These are phyloP conservation scores for Eimeria brunetti DNA, from an alignment of 169 alveolate genomes.

Conservation along the genomic window DNA sequence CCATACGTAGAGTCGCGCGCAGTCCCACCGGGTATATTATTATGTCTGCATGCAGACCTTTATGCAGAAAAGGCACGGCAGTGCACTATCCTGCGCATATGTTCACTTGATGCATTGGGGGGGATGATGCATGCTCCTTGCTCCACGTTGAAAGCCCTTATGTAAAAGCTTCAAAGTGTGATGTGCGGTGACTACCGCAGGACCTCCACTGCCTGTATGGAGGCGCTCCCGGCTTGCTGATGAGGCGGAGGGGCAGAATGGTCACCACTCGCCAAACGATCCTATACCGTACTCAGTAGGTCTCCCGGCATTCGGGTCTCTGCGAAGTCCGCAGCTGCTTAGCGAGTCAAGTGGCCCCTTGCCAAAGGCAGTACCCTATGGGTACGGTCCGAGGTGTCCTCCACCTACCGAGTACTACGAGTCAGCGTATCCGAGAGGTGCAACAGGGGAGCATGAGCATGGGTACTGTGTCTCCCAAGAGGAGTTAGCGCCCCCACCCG, in stretches of 20 bases:
- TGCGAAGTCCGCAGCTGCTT: conserved; percentile 23
- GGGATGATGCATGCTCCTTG: not conserved
- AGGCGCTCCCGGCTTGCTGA: conserved; percentile 57
- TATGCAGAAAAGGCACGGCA: not conserved
- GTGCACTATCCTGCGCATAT: not conserved
- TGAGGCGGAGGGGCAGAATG: conserved; percentile 45
- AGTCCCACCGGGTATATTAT: conserved; percentile 35
- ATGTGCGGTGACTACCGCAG: conserved; percentile 25
- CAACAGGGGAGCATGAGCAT: conserved; percentile 35
- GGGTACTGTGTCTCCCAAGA: conserved; percentile 16
- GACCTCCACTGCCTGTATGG: conserved; percentile 53
- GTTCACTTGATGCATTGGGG: not conserved
- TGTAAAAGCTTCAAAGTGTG: not conserved
- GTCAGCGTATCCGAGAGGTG: conserved; percentile 37
- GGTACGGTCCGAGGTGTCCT: conserved; percentile 54
- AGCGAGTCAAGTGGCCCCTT: conserved; percentile 24
- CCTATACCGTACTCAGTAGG: conserved; percentile 42
- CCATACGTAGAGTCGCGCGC: conserved; percentile 49
- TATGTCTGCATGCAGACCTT: not conserved
- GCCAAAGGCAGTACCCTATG: conserved; percentile 56
- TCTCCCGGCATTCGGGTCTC: conserved; percentile 39
- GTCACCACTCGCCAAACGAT: conserved; percentile 46
- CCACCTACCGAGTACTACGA: conserved; percentile 44
- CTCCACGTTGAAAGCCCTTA: not conserved
- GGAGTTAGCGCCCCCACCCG: conserved; percentile 23